These are phyloP conservation scores for Mycena chlorophos DNA, from an alignment of 768 basidiomycete genomes.

Conservation along the genomic window DNA sequence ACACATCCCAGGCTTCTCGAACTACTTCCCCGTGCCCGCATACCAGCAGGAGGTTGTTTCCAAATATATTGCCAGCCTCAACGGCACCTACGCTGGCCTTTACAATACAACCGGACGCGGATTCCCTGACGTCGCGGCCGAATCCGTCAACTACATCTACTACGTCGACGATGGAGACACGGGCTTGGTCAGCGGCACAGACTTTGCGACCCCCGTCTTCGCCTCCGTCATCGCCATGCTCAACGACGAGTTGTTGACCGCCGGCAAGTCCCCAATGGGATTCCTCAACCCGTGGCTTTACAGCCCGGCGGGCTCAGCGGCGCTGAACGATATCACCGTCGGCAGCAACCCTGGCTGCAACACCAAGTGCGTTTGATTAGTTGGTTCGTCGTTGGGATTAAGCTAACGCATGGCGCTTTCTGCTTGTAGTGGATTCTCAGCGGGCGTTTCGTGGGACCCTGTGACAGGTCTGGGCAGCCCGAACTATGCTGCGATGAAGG, in stretches of 20 bases:
- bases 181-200: conserved; percentile 39
- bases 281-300: conserved; percentile 26
- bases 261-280: conserved; percentile 34
- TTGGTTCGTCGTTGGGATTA: no score
- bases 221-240: conserved; percentile 44
- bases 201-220: conserved; percentile 43
- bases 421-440: no score
- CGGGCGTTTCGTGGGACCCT: no score
- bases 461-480: no score
- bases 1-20: conserved; percentile 40
- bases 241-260: conserved; percentile 40
- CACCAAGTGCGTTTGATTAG: conserved; percentile 20
- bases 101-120: conserved; percentile 22
- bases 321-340: conserved; percentile 39
- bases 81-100: conserved; percentile 22
- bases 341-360: conserved; percentile 44
- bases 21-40: conserved; percentile 29
- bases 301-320: conserved; percentile 33
- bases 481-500: no score
- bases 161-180: neutral
- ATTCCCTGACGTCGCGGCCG: conserved; percentile 48
- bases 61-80: conserved; percentile 12
- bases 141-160: conserved; percentile 32
- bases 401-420: no score
- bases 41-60: conserved; percentile 19